These are phyloP conservation scores for Ophiognomonia clavigignenti-juglandacearum DNA, from an alignment of 2,329 filamentous ascomycete species.

Conservation along the genomic window DNA sequence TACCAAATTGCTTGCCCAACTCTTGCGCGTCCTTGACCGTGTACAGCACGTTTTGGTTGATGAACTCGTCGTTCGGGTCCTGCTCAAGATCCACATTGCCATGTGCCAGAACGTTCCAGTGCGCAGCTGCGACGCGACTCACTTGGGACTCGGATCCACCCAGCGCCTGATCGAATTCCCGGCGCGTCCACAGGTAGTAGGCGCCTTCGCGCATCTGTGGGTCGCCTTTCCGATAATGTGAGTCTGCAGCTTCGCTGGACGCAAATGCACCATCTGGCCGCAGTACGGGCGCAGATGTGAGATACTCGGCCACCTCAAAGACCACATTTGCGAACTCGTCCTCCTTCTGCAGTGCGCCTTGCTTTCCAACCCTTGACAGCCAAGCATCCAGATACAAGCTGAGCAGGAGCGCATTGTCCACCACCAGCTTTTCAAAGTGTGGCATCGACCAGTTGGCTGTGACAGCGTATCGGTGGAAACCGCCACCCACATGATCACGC, in stretches of 20 bases:
- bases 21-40: conserved; percentile 63
- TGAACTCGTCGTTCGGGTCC: conserved; percentile 89
- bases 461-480: conserved; percentile 73
- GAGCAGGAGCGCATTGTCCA: conserved; percentile 84
- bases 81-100: conserved; percentile 81
- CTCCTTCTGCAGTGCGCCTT: conserved; percentile 31
- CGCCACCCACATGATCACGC: conserved; percentile 51
- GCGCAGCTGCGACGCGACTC: conserved; percentile 69
- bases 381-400: conserved; percentile 84
- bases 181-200: conserved; percentile 89
- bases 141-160: conserved; percentile 53
- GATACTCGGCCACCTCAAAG: conserved; percentile 80
- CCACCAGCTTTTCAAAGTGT: conserved; percentile 96
- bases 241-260: conserved; percentile 88
- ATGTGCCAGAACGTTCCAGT: conserved; percentile 78
- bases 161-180: conserved; percentile 77
- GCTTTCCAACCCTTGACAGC: conserved; percentile 45
- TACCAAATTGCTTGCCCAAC: conserved; percentile 69
- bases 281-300: conserved; percentile 66
- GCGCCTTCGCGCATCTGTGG: conserved; percentile 83
- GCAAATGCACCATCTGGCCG: conserved; percentile 70
- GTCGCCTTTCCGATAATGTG: conserved; percentile 67
- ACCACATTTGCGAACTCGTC: conserved; percentile 73
- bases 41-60: conserved; percentile 85
- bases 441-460: conserved; percentile 90